phyloP scores from a whole-genome alignment of 768 basidiomycete genomes.

The Mycena floridula region DNA sequence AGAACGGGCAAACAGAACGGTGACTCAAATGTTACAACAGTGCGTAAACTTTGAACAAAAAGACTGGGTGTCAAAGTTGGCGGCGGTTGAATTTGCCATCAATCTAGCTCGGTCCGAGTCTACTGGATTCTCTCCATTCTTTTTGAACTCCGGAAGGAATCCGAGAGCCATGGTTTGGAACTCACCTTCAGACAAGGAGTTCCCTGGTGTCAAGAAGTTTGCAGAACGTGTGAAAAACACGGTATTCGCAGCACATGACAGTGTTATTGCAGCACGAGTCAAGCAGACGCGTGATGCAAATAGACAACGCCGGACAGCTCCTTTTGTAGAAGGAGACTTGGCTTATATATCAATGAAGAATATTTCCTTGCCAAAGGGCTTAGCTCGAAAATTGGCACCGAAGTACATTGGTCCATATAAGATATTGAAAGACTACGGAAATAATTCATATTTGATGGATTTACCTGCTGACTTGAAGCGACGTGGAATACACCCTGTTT shows the following conservation, averaged over 20 bases:
- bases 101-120: constrained; percentile 15
- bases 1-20: constrained; percentile 7
- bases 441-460: not conserved
- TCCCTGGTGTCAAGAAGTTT: constrained; percentile 21
- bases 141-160: constrained; percentile 14
- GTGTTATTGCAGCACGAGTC: constrained; percentile 19
- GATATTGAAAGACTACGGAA: constrained; percentile 5
- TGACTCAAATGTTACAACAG: constrained; percentile 11
- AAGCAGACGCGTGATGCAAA: constrained; percentile 29
- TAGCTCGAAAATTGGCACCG: constrained; percentile 18
- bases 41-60: constrained; percentile 14
- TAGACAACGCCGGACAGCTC: constrained; percentile 6
- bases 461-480: constrained; percentile 14
- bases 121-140: constrained; percentile 20
- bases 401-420: constrained; percentile 20
- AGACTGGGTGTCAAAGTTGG: constrained; percentile 17
- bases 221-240: constrained; percentile 19
- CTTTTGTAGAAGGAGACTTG: constrained; percentile 19
- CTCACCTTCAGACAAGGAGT: constrained; percentile 2
- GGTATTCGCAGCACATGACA: constrained; percentile 24
- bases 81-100: constrained; percentile 16
- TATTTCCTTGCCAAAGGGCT: constrained; percentile 18
- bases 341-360: constrained; percentile 23
- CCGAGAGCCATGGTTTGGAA: constrained; percentile 11
- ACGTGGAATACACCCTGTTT: constrained; percentile 16